A percentile compares a stretch with the other conserved stretches of the same genome.
Conservation (phyloP, 2,329 filamentous ascomycete genomes). For the Conoideocrella luteorostrata region DNA sequence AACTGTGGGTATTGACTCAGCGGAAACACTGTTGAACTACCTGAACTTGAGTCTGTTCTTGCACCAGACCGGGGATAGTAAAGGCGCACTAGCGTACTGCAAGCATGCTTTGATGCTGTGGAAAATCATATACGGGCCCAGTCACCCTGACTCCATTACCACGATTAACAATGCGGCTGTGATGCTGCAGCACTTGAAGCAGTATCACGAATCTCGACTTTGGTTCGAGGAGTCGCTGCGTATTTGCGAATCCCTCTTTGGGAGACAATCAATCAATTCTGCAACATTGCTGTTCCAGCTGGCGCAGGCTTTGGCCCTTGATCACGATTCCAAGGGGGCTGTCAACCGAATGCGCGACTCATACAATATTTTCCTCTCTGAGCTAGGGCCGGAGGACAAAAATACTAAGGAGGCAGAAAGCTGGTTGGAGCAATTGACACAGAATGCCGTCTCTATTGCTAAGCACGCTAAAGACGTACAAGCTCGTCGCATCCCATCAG, state of each 20-base stretch:
- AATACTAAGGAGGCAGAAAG: constrained; percentile 97
- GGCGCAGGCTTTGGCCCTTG: constrained; percentile 89
- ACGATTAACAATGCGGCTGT: constrained; percentile 98
- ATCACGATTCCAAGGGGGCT: constrained; percentile 87
- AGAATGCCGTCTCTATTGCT: constrained; percentile 89
- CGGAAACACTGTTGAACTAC: constrained; percentile 91
- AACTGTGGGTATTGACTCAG: constrained; percentile 86
- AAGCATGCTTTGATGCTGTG: constrained; percentile 90
- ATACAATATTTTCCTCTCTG: constrained; percentile 86
- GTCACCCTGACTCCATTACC: constrained; percentile 95
- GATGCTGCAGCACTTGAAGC: constrained; percentile 94
- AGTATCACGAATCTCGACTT: constrained; percentile 86
- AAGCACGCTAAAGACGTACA: constrained; percentile 88
- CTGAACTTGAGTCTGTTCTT: constrained; percentile 92
- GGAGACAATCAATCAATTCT: constrained; percentile 83
- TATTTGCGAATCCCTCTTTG: constrained; percentile 85
- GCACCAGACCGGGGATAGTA: constrained; percentile 86
- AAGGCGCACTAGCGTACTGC: constrained; percentile 78
- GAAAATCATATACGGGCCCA: constrained; percentile 92
- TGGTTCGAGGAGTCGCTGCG: constrained; percentile 94
- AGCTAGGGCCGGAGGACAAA: constrained; percentile 84
- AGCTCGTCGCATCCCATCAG: constrained; percentile 63
- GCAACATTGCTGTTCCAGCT: constrained; percentile 96
- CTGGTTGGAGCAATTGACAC: constrained; percentile 93
- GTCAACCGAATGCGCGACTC: constrained; percentile 93